Evolutionary conservation across 2,329 filamentous ascomycete species (phyloP).

Genomic region (Alternaria sp.): DNA sequence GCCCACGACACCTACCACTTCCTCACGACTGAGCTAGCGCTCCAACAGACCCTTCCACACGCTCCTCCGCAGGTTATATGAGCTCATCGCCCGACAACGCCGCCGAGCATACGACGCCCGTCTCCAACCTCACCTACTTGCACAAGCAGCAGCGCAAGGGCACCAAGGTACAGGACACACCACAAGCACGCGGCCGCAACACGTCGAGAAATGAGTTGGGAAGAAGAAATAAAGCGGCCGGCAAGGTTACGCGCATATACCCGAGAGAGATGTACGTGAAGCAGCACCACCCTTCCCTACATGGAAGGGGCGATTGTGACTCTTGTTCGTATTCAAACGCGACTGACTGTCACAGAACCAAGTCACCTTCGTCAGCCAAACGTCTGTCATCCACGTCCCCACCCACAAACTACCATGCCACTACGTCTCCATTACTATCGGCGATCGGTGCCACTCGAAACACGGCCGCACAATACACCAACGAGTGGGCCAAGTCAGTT

Average conservation of each 20-base stretch:
- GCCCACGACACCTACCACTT: slow-evolving; percentile 2
- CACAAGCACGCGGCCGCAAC: slow-evolving; percentile 46
- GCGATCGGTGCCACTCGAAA: slow-evolving; percentile 48
- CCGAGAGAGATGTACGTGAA: slow-evolving; percentile 48
- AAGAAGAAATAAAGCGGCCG: slow-evolving; percentile 49
- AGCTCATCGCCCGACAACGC: slow-evolving; percentile 46
- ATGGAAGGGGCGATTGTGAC: not conserved
- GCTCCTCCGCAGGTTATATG: slow-evolving; percentile 43
- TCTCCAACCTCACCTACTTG: slow-evolving; percentile 44
- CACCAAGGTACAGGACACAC: slow-evolving; percentile 43
- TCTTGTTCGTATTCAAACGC: slow-evolving; percentile 7
- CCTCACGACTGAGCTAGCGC: slow-evolving; percentile 13
- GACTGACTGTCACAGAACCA: slow-evolving; percentile 39
- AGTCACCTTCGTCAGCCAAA: slow-evolving; percentile 43
- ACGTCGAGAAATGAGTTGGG: slow-evolving; percentile 51
- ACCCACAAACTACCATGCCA: slow-evolving; percentile 44
- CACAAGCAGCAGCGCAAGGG: slow-evolving; percentile 46
- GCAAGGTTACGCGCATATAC: slow-evolving; percentile 49
- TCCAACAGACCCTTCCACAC: slow-evolving; percentile 12
- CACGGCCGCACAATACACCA: slow-evolving; percentile 48
- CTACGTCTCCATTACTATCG: slow-evolving; percentile 48
- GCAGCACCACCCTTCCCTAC: not conserved
- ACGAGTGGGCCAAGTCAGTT: slow-evolving; percentile 56
- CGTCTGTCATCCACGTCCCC: slow-evolving; percentile 47
- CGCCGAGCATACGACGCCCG: slow-evolving; percentile 38